Evolutionary conservation across 345 rosid species (phyloP), one percentile per base, ranked within the genome.

Genomic region (Sisymbrium altissimum): DNA sequence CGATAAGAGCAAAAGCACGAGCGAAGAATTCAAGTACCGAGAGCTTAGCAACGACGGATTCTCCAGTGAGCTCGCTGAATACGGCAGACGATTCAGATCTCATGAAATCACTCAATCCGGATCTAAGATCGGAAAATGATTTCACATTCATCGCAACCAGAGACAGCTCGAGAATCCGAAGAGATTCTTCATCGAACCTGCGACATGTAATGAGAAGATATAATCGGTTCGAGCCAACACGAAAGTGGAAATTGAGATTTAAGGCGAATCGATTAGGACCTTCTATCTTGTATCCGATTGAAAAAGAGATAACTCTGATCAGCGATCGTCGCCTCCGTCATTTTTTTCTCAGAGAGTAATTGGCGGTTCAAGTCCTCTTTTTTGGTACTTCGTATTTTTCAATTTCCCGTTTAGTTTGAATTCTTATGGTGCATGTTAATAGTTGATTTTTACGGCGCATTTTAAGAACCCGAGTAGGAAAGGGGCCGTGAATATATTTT

Each of bases 1-100:
- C 96, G 9, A 88, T 19, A 5, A 90, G 81, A 64, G 93, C 96
- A 57, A 86, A 92, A 77, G 93, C 84, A 30, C 79, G 86, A 70
- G 85, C 85, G 68, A 92, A 86, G 85, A 89, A 92, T 29, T 89
- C 88, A 39, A 95, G 88, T 63, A 82, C 79, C 8, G 66, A 58
- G 75, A 92, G 97, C 79, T 89, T 87, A 14, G 71, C 80, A 11
- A 85, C 84, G 15, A 83, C 70, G 10, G 82, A 53, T 79, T 76
- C 83, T 21, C 80, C 81, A 3, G 74, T 50, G 30, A 84, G 66
- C 62, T 86, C 83, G 2, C 78, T 74, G 48, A 92, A 70, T 49
- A 83, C 15, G 8, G 70, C 45, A 52, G 70, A 29, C 14, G 79
- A 81, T 80, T 92, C 88, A 7, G 81, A 76, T 79, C 87, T 81